Percentiles rank a stretch among this genome's conserved stretches.
These are phyloP conservation scores for Coniferiporia weirii DNA, from an alignment of 1,284 basidiomycete species.

Conservation along the genomic window DNA sequence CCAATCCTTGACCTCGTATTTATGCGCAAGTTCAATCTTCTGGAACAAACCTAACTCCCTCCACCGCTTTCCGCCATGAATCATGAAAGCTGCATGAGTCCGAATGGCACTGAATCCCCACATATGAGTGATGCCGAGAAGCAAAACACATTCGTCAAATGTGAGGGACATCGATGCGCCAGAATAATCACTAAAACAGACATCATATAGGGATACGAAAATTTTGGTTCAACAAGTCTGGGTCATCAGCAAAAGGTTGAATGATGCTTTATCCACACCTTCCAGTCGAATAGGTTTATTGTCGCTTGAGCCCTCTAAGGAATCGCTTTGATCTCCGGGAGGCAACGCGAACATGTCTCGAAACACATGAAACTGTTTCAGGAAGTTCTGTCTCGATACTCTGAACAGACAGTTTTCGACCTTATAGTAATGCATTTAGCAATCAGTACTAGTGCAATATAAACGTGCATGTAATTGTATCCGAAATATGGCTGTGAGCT, in stretches of 20 bases:
- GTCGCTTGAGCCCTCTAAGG: conserved; percentile 2
- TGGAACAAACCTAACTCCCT: not conserved
- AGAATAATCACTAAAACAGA: conserved; percentile 5
- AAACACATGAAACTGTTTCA: conserved; percentile 8
- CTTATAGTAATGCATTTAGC: not conserved
- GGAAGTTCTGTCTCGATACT: not conserved
- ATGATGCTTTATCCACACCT: not conserved
- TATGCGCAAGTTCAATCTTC: conserved; percentile 3
- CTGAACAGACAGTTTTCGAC: conserved; percentile 7
- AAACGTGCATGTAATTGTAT: not conserved
- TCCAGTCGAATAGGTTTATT: conserved; percentile 8
- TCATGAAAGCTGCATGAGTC: not conserved
- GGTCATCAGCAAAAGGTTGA: conserved; percentile 3
- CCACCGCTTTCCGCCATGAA: not conserved
- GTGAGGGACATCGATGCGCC: not conserved
- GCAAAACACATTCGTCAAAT: not conserved
- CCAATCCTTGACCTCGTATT: conserved; percentile 10
- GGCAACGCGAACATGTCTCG: conserved; percentile 11
- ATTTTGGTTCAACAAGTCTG: not conserved
- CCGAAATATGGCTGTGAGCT: too few relatives aligned
- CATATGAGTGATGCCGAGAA: conserved; percentile 3
- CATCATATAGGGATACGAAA: not conserved
- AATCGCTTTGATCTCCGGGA: too few relatives aligned
- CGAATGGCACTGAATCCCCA: conserved; percentile 10
- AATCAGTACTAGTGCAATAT: not conserved